A percentile compares a stretch with the other conserved stretches of the same genome.
Evolutionary conservation across 352 stramenopile species (phyloP).

Genomic region (Phytophthora fragariaefolia): DNA sequence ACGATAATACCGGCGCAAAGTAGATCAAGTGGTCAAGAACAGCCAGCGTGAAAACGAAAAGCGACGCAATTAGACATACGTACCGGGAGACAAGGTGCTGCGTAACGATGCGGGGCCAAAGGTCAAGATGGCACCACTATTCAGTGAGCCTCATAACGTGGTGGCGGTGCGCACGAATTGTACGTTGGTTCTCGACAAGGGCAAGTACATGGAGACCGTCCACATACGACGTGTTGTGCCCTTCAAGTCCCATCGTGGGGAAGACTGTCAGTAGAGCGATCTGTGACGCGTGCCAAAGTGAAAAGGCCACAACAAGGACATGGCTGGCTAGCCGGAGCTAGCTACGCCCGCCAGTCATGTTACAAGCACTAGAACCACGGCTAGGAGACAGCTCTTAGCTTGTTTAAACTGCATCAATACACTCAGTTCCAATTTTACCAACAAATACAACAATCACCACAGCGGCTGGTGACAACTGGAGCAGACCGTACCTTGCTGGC

Average conservation of each 20-base stretch:
- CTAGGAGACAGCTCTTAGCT: constrained; percentile 1
- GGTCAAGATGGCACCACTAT: not conserved
- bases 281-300: constrained; percentile 3
- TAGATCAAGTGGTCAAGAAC: constrained; percentile 2
- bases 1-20: constrained; percentile 1
- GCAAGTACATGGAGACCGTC: not conserved
- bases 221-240: not conserved
- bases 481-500: too few relatives aligned
- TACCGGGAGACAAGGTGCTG: not conserved
- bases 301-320: not conserved
- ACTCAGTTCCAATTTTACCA: not conserved
- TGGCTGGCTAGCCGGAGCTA: not conserved
- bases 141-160: not conserved
- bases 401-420: constrained; percentile 5
- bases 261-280: constrained; percentile 1
- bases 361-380: not conserved
- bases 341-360: not conserved
- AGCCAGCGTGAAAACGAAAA: constrained; percentile 3
- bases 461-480: too few relatives aligned
- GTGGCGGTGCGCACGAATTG: not conserved
- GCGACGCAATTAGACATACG: not conserved
- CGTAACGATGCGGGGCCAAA: not conserved
- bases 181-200: not conserved
- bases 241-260: not conserved
- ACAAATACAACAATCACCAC: constrained; percentile 5